Evolutionary conservation across 164 flowering plant species (phyloP), one percentile per base, ranked within the genome.

Genomic region (Tinospora cordifolia): DNA sequence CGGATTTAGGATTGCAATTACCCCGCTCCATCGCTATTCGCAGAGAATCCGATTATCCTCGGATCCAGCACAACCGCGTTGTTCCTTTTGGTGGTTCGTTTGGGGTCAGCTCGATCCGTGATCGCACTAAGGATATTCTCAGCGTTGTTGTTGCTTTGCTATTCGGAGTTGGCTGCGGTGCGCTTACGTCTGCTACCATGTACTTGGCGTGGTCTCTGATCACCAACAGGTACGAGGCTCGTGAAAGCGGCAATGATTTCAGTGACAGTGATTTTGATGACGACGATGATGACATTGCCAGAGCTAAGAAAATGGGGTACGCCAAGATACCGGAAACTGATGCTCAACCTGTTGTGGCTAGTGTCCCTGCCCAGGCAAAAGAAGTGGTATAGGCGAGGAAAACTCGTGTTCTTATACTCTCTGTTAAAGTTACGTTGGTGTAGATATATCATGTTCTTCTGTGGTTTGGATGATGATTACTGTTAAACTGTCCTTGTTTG

Each of bases 161-260:
- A 17, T 77, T 85, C 38, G 88, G 88, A 34, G 83, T 78, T 34
- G 87, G 84, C 21, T 85, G 87, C 59, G 88, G 88, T 8, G 84
- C 81, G 21, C 73, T 85, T 64, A 81, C 87, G 7, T 81, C 87
- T 3, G 86, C 82, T 3, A 79, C 83, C 7, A 79, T 84, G 81
- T 84, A 82, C 74, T 66, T 83, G 75, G 75, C 79, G 7, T 85
- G 87, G 87, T 80, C 84, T 6, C 62, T 84, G 44, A 72, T 83
- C 41, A 70, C 78, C 25, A 75, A 73, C 72, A 69, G 80, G 65
- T 75, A 65, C 39, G 71, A 80, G 26, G 21, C 30, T 40, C 67
- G 40, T 36, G 82, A 76, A n/a, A 51, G 64, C 6, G 81, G 70
- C 2, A 72, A 60, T n/a, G 67, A 63, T 47, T 47, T 25, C 27